Conservation (phyloP, 2,329 filamentous ascomycete species). For the Colletotrichum sp. region DNA sequence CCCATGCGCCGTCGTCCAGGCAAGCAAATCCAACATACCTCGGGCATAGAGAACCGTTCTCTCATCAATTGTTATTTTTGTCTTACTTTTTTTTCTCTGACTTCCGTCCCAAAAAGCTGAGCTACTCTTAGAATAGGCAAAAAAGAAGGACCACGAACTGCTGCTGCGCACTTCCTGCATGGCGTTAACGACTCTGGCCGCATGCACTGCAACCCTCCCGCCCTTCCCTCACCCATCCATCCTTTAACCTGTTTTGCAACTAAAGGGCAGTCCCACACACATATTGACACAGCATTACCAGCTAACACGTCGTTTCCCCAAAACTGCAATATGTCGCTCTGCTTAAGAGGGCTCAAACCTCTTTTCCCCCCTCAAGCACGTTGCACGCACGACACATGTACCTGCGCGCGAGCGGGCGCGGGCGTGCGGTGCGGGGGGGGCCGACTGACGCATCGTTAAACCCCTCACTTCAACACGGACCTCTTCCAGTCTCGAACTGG, state of each 20-base stretch:
- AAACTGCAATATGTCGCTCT: background rate
- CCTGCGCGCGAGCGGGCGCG: background rate
- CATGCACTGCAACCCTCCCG: background rate
- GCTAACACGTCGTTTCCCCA: background rate
- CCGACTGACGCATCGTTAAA: background rate
- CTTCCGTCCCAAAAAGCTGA: background rate
- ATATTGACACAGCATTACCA: background rate
- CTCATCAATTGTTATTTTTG: background rate
- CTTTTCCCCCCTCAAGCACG: background rate
- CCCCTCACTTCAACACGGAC: slow-evolving; percentile 12
- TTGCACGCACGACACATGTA: background rate
- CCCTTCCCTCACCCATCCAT: background rate
- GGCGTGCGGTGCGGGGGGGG: background rate
- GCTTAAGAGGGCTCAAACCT: background rate
- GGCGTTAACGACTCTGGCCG: background rate
- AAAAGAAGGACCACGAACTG: background rate
- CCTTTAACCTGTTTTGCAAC: background rate
- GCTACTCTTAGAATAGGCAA: background rate
- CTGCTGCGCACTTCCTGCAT: background rate
- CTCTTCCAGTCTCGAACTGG: background rate
- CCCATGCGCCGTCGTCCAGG: background rate
- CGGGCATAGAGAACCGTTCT: background rate
- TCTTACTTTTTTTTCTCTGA: background rate
- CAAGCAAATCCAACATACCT: background rate
- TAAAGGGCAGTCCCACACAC: background rate